These are phyloP conservation scores for Colletotrichum trifolii DNA, from an alignment of 2,329 filamentous ascomycete species.

Conservation along the genomic window DNA sequence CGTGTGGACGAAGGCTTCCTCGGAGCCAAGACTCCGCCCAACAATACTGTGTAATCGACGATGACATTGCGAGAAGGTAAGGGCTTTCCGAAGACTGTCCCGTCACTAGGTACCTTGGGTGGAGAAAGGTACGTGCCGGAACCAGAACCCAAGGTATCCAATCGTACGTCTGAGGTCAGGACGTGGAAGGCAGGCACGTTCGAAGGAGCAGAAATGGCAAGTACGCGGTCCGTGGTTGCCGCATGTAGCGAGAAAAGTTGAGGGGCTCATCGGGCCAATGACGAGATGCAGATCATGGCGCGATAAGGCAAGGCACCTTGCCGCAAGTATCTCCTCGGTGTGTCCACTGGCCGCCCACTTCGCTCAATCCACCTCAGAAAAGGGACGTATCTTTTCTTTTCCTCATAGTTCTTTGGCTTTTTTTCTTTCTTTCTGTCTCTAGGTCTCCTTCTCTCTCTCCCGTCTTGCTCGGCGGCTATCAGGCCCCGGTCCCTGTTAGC, in stretches of 20 bases:
- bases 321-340: conserved; percentile 22
- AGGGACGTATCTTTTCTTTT: too few relatives aligned
- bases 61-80: too few relatives aligned
- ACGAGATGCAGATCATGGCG: conserved; percentile 34
- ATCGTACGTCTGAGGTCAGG: neutral
- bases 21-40: conserved; percentile 19
- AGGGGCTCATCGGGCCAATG: conserved; percentile 33
- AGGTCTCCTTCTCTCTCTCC: neutral
- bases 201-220: neutral
- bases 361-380: too few relatives aligned
- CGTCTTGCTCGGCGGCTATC: neutral
- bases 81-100: too few relatives aligned
- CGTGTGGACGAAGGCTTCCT: neutral
- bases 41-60: neutral
- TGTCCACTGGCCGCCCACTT: neutral
- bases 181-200: neutral
- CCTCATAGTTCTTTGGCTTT: neutral
- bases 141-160: too few relatives aligned
- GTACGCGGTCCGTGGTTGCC: conserved; percentile 17
- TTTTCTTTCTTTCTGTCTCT: neutral
- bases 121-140: too few relatives aligned
- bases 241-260: conserved; percentile 29
- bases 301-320: conserved; percentile 34
- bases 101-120: too few relatives aligned
- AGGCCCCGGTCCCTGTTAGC: neutral